Base-by-base conservation (phyloP, 805 yeast species). In the Kurtzmaniella fragi region DNA sequence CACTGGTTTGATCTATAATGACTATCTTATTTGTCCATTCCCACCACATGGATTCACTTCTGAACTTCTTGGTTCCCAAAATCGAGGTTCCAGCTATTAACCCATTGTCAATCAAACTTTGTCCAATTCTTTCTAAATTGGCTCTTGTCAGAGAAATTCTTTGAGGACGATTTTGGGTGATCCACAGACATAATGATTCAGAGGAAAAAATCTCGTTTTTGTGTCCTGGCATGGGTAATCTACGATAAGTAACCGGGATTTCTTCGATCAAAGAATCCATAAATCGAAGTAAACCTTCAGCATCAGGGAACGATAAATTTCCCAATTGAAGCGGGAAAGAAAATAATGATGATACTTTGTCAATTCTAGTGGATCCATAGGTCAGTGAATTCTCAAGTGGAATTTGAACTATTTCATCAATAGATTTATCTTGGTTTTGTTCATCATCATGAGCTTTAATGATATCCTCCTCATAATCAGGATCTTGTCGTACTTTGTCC, bases 11-110 rank as follows among this genome's bases (percentile, higher is more conserved):
- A 5, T 56, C 43, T 3, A 51, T 42, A 16, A 39, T 49, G 3
- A 49, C 17, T 5, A 70, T 64, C 34, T 54, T 41, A 17, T 62
- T 67, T 1, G 68, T 50, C 73, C 73, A 68, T 45, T 69, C 73
- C 34, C 65, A 64, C 71, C 71, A 67, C 66, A 64, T 58, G 3
- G 62, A 64, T 39, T 66, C 71, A 40, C 67, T 62, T 38, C 50
- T 64, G 45, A 69, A 69, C 44, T 63, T 64, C 40, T 49, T 59
- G 5, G 58, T 50, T 13, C 54, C 53, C 33, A 67, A 49, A 31
- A 67, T 48, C 3, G 64, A 61, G 3, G 65, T 57, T 2, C 62
- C 59, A 1, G 49, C 42, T 5, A 67, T 43, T 9, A 68, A 44
- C 38, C 59, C 64, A 39, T 50, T 44, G 42, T 68, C 71, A 11